These are phyloP conservation scores for Gloeophyllum trabeum DNA, from an alignment of 768 basidiomycete species.

Conservation along the genomic window DNA sequence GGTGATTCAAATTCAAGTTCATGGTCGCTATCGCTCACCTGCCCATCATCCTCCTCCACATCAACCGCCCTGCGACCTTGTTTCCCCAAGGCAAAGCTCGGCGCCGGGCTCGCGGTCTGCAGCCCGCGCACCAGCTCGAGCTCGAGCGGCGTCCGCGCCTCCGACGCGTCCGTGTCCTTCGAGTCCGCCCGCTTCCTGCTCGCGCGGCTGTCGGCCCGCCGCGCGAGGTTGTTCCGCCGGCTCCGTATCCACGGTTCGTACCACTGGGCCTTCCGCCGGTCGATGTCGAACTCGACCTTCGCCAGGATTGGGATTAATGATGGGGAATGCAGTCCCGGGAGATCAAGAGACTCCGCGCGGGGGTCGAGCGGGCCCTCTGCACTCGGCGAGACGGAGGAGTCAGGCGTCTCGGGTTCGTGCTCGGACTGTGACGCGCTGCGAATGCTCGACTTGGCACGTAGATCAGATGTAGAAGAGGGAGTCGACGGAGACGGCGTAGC, in stretches of 20 bases:
- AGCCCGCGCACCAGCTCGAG: conserved; percentile 36
- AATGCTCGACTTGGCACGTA: conserved; percentile 23
- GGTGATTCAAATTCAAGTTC: conserved; percentile 17
- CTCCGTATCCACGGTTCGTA: conserved; percentile 76
- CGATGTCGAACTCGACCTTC: conserved; percentile 93
- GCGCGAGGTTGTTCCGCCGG: conserved; percentile 47
- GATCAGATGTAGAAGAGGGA: conserved; percentile 41
- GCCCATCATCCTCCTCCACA: conserved; percentile 13
- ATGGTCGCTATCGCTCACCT: conserved; percentile 19
- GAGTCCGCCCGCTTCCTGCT: conserved; percentile 9
- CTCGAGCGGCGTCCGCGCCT: conserved; percentile 26
- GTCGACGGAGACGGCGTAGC: conserved; percentile 31
- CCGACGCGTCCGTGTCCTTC: conserved; percentile 11
- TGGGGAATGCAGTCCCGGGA: conserved; percentile 54
- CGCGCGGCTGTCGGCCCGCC: conserved; percentile 23
- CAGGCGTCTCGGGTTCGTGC: conserved; percentile 40
- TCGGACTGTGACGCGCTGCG: conserved; percentile 19
- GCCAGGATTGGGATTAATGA: conserved; percentile 78
- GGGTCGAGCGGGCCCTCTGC: conserved; percentile 20
- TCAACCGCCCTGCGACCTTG: too few species aligned
- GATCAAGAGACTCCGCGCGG: conserved; percentile 39
- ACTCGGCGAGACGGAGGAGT: conserved; percentile 26
- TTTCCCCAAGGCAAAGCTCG: conserved; percentile 11
- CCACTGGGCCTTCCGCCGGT: conserved; percentile 70
- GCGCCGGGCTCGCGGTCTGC: conserved; percentile 25